These are phyloP conservation scores for Excoecaria cochinchinensis DNA, from an alignment of 345 rosid species.

Conservation along the genomic window DNA sequence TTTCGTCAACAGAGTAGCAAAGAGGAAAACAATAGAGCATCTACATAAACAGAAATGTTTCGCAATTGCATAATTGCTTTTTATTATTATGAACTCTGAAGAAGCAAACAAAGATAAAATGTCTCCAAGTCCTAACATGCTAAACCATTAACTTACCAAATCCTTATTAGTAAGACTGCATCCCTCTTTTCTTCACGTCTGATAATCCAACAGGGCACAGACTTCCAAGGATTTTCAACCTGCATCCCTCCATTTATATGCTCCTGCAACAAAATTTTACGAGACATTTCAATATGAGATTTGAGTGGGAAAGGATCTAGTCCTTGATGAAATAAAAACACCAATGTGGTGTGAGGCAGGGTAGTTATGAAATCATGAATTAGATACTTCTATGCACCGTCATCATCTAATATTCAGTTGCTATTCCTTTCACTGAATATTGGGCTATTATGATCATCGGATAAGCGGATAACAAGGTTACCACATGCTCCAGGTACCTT, in stretches of 20 bases:
- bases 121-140: conserved; percentile 36
- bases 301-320: neutral
- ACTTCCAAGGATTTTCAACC: neutral
- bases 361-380: neutral
- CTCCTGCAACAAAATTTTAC: conserved; percentile 27
- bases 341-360: neutral
- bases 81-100: conserved; percentile 35
- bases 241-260: conserved; percentile 1
- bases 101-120: conserved; percentile 31
- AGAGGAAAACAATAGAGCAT: neutral
- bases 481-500: neutral
- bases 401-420: neutral
- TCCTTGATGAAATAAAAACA: neutral
- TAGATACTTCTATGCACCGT: neutral
- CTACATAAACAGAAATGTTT: neutral
- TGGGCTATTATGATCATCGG: neutral
- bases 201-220: conserved; percentile 6
- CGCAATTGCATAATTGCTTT: conserved; percentile 10
- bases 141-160: conserved; percentile 64
- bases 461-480: neutral
- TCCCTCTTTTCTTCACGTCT: conserved; percentile 15
- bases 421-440: neutral
- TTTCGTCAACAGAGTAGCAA: conserved; percentile 46
- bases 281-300: neutral
- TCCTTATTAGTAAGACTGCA: conserved; percentile 26